Percentiles rank a stretch among this genome's conserved stretches.
Evolutionary conservation across 345 rosid genomes (phyloP).

Genomic region (Mangifera indica): DNA sequence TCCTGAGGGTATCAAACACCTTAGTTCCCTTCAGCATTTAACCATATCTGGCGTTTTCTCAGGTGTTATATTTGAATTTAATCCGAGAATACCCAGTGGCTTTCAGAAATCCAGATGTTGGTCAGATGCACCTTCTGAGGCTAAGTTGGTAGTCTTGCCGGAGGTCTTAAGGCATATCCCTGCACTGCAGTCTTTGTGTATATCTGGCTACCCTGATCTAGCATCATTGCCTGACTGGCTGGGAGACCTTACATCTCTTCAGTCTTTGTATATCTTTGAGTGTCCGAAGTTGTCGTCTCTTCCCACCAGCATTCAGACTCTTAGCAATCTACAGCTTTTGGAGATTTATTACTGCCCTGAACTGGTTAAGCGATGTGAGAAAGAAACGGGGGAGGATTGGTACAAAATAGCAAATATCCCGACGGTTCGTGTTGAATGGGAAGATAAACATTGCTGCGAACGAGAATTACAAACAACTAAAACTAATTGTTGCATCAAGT

Average conservation of each 20-base stretch:
- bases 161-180: not conserved
- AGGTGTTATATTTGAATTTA: too few species aligned
- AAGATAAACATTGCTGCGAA: too few species aligned
- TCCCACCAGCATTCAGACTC: not conserved
- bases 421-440: not conserved
- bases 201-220: conserved; percentile 10
- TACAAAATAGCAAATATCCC: conserved; percentile 16
- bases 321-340: too few species aligned
- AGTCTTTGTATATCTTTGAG: not conserved
- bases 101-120: too few species aligned
- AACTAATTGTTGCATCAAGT: too few species aligned
- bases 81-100: too few species aligned
- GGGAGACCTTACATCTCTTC: conserved; percentile 20
- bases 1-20: not conserved
- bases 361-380: conserved; percentile 8
- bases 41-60: not conserved
- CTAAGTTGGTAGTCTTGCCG: conserved; percentile 8
- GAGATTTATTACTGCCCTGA: not conserved
- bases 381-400: conserved; percentile 21
- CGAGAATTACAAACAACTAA: too few species aligned
- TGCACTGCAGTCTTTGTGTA: too few species aligned
- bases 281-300: conserved; percentile 10
- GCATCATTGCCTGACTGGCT: conserved; percentile 13
- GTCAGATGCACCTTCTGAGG: too few species aligned
- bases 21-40: not conserved